These are phyloP conservation scores for Backusella liffmaniae DNA, from an alignment of 192 early-diverging fungal genomes.

Conservation along the genomic window DNA sequence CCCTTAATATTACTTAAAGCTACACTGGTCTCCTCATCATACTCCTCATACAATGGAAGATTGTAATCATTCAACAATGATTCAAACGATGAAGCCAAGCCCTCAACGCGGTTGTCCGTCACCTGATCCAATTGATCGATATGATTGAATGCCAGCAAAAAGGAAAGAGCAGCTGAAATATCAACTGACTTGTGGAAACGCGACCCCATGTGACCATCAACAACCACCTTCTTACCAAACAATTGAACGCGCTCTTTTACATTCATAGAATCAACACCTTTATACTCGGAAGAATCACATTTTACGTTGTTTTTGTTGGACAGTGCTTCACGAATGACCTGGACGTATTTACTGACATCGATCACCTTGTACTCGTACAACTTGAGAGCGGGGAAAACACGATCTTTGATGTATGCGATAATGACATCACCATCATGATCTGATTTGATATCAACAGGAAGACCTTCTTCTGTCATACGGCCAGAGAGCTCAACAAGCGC, in stretches of 20 bases:
- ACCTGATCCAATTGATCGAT: neutral
- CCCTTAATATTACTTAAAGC: slow-evolving; percentile 75
- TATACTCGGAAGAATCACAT: slow-evolving; percentile 19
- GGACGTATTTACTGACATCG: slow-evolving; percentile 50
- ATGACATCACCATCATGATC: slow-evolving; percentile 66
- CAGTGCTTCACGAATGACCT: slow-evolving; percentile 46
- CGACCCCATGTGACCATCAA: slow-evolving; percentile 38
- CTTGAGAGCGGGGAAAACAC: slow-evolving; percentile 57
- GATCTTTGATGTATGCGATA: slow-evolving; percentile 54
- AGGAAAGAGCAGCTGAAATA: slow-evolving; percentile 41
- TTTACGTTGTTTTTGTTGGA: slow-evolving; percentile 10
- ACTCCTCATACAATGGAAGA: slow-evolving; percentile 78
- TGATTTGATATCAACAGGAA: slow-evolving; percentile 56
- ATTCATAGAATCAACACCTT: slow-evolving; percentile 34
- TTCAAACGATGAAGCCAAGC: slow-evolving; percentile 49
- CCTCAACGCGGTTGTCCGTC: slow-evolving; percentile 23
- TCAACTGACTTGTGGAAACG: slow-evolving; percentile 62
- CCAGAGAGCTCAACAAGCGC: slow-evolving; percentile 72
- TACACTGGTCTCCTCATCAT: slow-evolving; percentile 72
- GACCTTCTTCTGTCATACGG: slow-evolving; percentile 48
- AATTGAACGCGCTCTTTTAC: slow-evolving; percentile 44
- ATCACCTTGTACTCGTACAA: slow-evolving; percentile 93
- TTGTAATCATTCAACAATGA: slow-evolving; percentile 86
- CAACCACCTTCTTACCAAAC: slow-evolving; percentile 43
- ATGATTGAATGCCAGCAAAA: slow-evolving; percentile 38